Base-by-base conservation (phyloP, 176 grass and related monocot genomes). In the Avena eriantha region DNA sequence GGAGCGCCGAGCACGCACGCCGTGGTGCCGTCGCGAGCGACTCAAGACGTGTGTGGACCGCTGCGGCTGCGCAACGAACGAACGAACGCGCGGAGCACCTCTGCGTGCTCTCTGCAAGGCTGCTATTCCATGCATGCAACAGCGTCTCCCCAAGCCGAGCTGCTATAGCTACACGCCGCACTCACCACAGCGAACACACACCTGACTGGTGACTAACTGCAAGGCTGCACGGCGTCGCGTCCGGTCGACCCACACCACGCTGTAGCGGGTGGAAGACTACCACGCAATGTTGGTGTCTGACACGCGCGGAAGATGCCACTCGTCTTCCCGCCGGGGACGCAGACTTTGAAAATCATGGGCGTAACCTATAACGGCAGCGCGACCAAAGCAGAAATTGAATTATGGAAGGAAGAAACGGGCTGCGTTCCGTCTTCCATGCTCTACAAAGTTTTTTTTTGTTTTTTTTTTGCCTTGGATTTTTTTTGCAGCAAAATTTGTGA, bases 261-360 rank as follows among this genome's bases (percentile, higher is more conserved):
- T 41, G 39, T 41, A 41, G 39, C 39, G 39, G 39, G 39, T 7
- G 39, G 39, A 41, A 41, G 39, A 41, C 6, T 41, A 41, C 39
- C 39, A 41, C 39, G 36, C 36, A 39, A 41, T 41, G 39, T 5
- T 41, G 39, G 39, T 41, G 39, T 41, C 7, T 41, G 39, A 41
- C 39, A 41, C 6, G 39, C 39, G 39, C 39, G 39, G 39, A 41
- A 41, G 39, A 39, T 39, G 36, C 4, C 36, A 39, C 36, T 39
- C 36, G 3, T 6, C 36, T 39, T 39, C 36, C 36, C 36, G 36
- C 36, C 36, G 36, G 4, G 3, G 4, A 39, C 36, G 36, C 36
- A 39, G 36, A 83, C 66, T 18, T 90, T 74, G 84, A 85, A 24
- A 22, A 14, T 21, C 80, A 67, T 73, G 48, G 75, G 19, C 67